Percentiles rank a stretch among this genome's conserved stretches.
phyloP scores from a whole-genome alignment of 345 rosid genomes.

The Eutrema yunnanense region DNA sequence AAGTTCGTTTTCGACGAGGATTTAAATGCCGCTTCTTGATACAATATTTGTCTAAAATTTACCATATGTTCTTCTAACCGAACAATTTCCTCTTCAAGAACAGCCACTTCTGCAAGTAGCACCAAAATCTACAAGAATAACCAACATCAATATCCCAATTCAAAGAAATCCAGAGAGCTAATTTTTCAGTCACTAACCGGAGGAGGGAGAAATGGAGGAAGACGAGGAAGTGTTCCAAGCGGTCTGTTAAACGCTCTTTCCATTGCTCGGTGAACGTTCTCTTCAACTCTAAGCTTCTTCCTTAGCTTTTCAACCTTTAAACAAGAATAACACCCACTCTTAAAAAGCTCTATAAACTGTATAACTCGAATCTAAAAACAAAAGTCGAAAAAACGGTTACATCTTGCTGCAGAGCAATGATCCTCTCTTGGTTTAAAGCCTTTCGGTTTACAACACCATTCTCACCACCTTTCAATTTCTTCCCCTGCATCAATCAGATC shows the following conservation, averaged over 20 bases:
- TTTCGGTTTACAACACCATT: slow-evolving; percentile 35
- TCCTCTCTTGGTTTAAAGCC: slow-evolving; percentile 43
- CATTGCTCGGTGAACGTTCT: slow-evolving; percentile 80
- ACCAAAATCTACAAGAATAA: slow-evolving; percentile 52
- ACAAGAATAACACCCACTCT: neutral
- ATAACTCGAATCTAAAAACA: neutral
- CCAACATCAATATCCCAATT: neutral
- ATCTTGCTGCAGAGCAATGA: slow-evolving; percentile 66
- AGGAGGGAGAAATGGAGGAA: slow-evolving; percentile 84
- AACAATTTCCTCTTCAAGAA: slow-evolving; percentile 81
- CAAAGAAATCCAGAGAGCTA: neutral
- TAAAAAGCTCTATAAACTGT: neutral
- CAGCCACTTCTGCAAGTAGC: slow-evolving; percentile 96
- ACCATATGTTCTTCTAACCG: slow-evolving; percentile 81
- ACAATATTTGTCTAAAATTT: slow-evolving; percentile 59
- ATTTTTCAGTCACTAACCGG: slow-evolving; percentile 38
- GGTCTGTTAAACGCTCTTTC: slow-evolving; percentile 87
- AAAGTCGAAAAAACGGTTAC: slow-evolving; percentile 28
- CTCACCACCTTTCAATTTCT: slow-evolving; percentile 32
- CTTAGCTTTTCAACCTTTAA: slow-evolving; percentile 73
- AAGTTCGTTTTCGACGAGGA: slow-evolving; percentile 34
- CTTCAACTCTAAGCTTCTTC: slow-evolving; percentile 77
- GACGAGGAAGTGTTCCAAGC: slow-evolving; percentile 90
- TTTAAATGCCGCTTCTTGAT: slow-evolving; percentile 64
- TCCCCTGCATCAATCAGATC: slow-evolving; percentile 39